Evolutionary conservation across 345 rosid species (phyloP).

Genomic region (Eucalyptus lansdowneana): DNA sequence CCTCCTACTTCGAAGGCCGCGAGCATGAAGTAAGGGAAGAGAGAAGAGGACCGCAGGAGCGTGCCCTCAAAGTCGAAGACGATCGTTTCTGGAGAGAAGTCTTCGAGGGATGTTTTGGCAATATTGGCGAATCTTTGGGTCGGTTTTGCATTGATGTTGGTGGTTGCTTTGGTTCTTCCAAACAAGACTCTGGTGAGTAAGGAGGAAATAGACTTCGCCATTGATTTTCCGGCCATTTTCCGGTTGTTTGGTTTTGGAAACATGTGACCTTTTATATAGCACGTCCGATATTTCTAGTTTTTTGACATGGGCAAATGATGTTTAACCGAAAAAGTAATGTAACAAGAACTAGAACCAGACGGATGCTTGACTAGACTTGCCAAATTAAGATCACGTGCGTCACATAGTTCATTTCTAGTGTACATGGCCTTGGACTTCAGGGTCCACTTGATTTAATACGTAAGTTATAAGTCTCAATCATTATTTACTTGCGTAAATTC

Average conservation of each 20-base stretch:
- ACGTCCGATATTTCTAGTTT: not conserved
- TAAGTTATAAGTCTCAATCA: not conserved
- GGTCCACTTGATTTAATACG: not conserved
- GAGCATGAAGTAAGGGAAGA: constrained; percentile 35
- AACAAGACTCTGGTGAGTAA: not conserved
- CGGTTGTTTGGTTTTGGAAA: not conserved
- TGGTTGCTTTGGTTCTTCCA: not conserved
- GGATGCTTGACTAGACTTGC: not conserved
- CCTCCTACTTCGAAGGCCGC: constrained; percentile 30
- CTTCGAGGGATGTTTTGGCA: not conserved
- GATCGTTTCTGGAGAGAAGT: not conserved
- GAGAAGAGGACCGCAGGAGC: constrained; percentile 5
- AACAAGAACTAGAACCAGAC: not conserved
- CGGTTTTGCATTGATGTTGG: not conserved
- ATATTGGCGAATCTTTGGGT: not conserved
- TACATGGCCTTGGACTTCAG: not conserved
- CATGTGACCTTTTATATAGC: not conserved
- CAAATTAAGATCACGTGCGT: not conserved
- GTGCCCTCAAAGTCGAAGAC: constrained; percentile 6
- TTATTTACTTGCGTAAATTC: not conserved
- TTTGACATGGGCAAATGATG: not conserved
- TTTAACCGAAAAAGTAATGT: not conserved
- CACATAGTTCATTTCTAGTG: too few species aligned
- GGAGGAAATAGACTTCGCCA: not conserved
- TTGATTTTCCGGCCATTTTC: not conserved